Evolutionary conservation across 192 early-diverging fungal species (phyloP), one percentile per base, ranked within the genome.

Genomic region (Podila verticillata): DNA sequence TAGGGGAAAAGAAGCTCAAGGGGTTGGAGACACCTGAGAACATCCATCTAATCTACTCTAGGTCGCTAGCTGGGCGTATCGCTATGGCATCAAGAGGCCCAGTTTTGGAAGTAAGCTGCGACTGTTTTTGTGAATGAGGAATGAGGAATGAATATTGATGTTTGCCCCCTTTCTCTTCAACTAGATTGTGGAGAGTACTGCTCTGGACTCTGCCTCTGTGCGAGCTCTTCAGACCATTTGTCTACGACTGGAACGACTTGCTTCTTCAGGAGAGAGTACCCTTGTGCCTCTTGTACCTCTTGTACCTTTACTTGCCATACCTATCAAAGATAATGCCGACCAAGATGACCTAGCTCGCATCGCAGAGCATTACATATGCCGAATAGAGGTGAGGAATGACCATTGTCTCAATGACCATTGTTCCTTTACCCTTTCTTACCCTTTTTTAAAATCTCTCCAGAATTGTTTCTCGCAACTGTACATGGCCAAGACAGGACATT

Each of bases 1-100:
- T 96, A 29, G 96, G 95, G 24, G 96, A 95, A 68, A 86, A 87
- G 19, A 93, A 92, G 62, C 86, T 97, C 22, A 97, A 97, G 84
- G 96, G 96, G 0, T 79, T 97, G 12, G 96, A 97, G 75, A 95
- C 93, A 7, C 93, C 94, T 5, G 96, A 97, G 75, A 87, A 91
- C 72, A 75, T 96, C 30, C 92, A 87, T 35, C 70, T 93, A 72
- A 90, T 96, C 12, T 70, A 74, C 28, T 74, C 48, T 8, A 34
- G 44, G 7, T 29, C 74, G 6, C 35, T 68, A 31, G 62, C 44
- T 15, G 73, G 69, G 28, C 61, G 70, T 54, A 10, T 74, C 12
- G 29, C 54, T 20, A 65, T 68, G 68, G 57, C 70, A 15, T n/a
- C 57, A 47, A 84, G 71, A 29, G 59, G 32, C 8, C 51, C 68